Evolutionary conservation across 805 yeast species (phyloP), one percentile per base, ranked within the genome.

Genomic region (Clavispora vitiphila): DNA sequence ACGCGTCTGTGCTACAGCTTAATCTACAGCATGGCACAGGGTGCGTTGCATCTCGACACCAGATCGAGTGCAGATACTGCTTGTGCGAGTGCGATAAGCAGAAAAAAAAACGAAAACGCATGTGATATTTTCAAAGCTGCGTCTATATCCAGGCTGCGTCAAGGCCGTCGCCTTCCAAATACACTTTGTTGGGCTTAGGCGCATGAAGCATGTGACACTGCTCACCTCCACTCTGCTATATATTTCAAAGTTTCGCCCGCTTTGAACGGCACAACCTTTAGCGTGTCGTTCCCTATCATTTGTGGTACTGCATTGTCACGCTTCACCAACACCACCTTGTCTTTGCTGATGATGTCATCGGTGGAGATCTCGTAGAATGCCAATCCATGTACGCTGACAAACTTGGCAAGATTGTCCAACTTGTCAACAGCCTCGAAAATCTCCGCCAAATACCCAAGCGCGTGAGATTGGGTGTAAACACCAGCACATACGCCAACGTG

Each of bases 401-500:
- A 93, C 24, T 68, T 77, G 54, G 76, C 80, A 51, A 93, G 70
- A 43, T 76, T 77, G 34, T 82, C 82, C 34, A 93, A 65, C 47
- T 80, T 76, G 11, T 76, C 81, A 15, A 65, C 73, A 40, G 72
- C 62, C 21, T 86, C 95, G 56, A 95, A 93, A 1, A 86, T 78
- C 61, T 90, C 84, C 3, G 98, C 97, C 21, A 93, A 67, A 50
- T 91, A 93, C 8, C 89, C 72, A 15, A 93, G 63, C 2, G 85
- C 96, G 53, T 78, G 78, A 18, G 86, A 76, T 62, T 93, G 99
- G 2, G 98, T 86, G 65, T 77, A 93, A 8, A 93, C 96, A 57
- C 99, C 99, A n/a, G 99, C 99, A 56, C 97, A 88, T 14, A 91
- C 97, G 18, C 90, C 91, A 27, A 72, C 68, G 51, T 80, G 88